These are phyloP conservation scores for Cercospora sp. DNA, from an alignment of 2,329 filamentous ascomycete species.

Conservation along the genomic window DNA sequence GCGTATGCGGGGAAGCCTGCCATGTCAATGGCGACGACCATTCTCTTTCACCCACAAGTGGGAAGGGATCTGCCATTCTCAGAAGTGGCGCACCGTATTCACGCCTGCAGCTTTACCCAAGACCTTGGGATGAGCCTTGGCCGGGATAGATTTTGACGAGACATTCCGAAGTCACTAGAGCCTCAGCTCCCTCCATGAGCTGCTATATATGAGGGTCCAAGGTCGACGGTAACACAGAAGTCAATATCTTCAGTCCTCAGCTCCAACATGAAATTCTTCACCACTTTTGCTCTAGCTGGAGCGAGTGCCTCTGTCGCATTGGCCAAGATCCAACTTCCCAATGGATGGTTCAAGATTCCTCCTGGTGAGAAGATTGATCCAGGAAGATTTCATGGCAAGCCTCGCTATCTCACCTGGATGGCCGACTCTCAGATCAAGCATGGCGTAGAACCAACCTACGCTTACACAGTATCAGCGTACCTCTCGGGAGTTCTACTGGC, in stretches of 20 bases:
- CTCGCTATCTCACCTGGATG: slow-evolving; percentile 30
- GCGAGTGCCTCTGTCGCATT: neutral
- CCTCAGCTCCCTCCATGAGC: neutral
- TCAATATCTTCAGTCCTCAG: neutral
- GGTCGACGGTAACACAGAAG: neutral
- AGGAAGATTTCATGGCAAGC: slow-evolving; percentile 5
- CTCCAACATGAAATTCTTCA: neutral
- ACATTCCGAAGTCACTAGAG: neutral
- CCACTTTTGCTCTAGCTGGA: neutral
- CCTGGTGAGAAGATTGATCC: neutral
- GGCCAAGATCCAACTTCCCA: slow-evolving; percentile 11
- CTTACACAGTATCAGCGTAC: slow-evolving; percentile 29
- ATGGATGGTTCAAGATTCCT: slow-evolving; percentile 17
- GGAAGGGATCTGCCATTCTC: neutral
- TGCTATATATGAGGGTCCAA: neutral
- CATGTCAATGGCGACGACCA: neutral
- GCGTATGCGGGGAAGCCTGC: neutral
- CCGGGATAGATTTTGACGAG: neutral
- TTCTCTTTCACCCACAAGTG: neutral
- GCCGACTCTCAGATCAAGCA: slow-evolving; percentile 31
- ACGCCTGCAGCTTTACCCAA: neutral
- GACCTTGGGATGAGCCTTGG: neutral
- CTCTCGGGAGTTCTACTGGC: slow-evolving; percentile 27
- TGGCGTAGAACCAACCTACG: slow-evolving; percentile 28
- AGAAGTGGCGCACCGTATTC: neutral